Base-by-base conservation (phyloP, 345 rosid species). In the Turnera subulata region DNA sequence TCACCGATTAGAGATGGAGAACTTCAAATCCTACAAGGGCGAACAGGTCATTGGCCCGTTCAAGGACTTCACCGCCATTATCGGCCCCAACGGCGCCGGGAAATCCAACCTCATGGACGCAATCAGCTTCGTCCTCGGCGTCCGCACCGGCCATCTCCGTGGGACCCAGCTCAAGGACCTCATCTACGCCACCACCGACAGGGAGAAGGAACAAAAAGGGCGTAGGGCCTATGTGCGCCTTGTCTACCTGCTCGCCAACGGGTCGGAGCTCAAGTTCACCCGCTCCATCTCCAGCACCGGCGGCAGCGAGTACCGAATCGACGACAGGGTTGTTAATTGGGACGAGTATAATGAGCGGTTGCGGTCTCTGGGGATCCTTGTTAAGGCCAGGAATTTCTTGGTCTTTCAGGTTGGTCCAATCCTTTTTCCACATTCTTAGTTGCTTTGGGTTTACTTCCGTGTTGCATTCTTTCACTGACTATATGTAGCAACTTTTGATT, bases 51-150 rank as follows among this genome's bases (percentile, higher is more conserved):
- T 93, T 23, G 99, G 99, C 15, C 99, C 99, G 0, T 93, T 93
- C 85, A 82, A 72, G 58, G 96, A 93, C 74, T 93, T 93, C 81
- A 93, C 99, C 0, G 99, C 99, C 23, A 89, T 93, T 5, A 89
- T 93, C 38, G 99, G 99, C 32, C 99, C 99, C 25, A 93, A 93
- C 73, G 99, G 99, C 6, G 80, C 99, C 4, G 99, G 99, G 15
- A 93, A 93, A 69, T 93, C 97, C 21, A 93, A 93, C 71, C 82
- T 93, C 43, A 93, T 93, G 99, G 99, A 93, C 67, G 99, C 99
- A 2, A 93, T 93, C 37, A 93, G 99, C 75, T 93, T 93, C 73
- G 97, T 93, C 17, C 91, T 93, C 11, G 99, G 99, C 1, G 96
- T 93, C 61, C 97, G 99, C 9, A 77, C 97, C 0, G 98, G 89